Evolutionary conservation across 1,139 yeast genomes (phyloP), one percentile per base, ranked within the genome.

Genomic region (Candida sojae): DNA sequence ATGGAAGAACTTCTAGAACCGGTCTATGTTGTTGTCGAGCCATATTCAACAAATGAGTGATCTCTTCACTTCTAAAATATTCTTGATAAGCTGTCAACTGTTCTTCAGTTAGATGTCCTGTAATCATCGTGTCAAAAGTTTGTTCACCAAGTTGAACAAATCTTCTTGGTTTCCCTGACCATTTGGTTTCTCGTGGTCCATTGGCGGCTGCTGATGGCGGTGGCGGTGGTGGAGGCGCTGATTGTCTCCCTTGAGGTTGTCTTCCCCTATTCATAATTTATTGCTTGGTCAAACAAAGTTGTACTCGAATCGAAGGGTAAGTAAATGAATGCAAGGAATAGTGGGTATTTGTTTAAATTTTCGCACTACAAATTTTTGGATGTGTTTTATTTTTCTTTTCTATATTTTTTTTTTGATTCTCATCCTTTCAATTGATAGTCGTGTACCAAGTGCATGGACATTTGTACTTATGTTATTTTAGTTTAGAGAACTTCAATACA

Each of bases 31-130:
- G 71, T 37, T 87, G 73, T 53, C 80, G 80, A n/a, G 83, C 73
- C 1, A 82, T 72, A 42, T 77, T 61, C 38, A 75, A 56, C 9
- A 68, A 48, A 35, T 69, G 63, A 0, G 78, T 71, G 46, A 92
- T 84, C 63, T 93, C 98, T 56, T 89, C 92, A 35, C 92, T 83
- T 48, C 98, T 72, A 57, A 84, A 81, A 53, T 81, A 74, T 44
- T 84, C 78, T 49, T 88, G 93, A 64, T 88, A 88, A 0, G 96
- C 89, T 49, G 86, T 91, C 29, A 86, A 70, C 63, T 93, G 98
- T 63, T 93, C 99, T 42, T 83, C 84, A 0, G 98, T 91, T 50
- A 90, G 66, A 35, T 83, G 79, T 23, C 75, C 82, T 23, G 70
- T 68, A 47, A 68, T 71, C 56, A 71, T 70, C n/a, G 80, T 74